Evolutionary conservation across 1,284 basidiomycete genomes (phyloP), one percentile per base, ranked within the genome.

Genomic region (Mycena citricolor): DNA sequence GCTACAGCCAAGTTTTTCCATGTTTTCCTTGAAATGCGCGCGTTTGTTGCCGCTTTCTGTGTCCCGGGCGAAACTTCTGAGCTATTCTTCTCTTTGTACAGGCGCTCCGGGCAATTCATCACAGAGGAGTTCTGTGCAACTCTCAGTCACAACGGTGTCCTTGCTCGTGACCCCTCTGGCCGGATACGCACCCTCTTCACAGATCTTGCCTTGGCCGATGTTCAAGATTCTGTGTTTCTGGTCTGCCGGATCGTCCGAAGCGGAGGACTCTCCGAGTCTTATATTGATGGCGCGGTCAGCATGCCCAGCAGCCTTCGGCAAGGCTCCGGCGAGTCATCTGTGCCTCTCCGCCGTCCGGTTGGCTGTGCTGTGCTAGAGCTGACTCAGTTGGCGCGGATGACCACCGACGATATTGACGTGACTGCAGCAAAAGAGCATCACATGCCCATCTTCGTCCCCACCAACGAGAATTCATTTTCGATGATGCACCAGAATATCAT

Each of bases 401-500:
- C 72, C 4, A 66, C 72, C 1, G 87, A 90, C 38, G 74, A 79
- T 45, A 55, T 64, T 11, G 83, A 86, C 51, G 69, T 79, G 2
- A 78, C 80, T 5, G 67, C 78, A 2, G 75, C 79, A 13, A 74
- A 76, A 42, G 93, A 97, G 59, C 76, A 91, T 56, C 78, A 79
- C 3, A 94, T 98, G 86, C 89, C 89, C 0, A 97, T 98, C 49
- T 95, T 82, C 56, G 76, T 86, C 0, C 89, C 95, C 0, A 75
- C 75, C 7, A 89, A 89, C 57, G 95, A 98, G 62, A 77, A 81
- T 2, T 77, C 83, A 14, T 97, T 97, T 62, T 91, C 91, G 6
- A 95, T 89, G 68, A 74, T 98, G 31, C 95, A 98, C 64, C 92
- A 97, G 65, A 93, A 94, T 62, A 90, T 99, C 61, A 90, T 98